Conservation (phyloP, 257 asterid species). For the Gynochthodes officinalis region DNA sequence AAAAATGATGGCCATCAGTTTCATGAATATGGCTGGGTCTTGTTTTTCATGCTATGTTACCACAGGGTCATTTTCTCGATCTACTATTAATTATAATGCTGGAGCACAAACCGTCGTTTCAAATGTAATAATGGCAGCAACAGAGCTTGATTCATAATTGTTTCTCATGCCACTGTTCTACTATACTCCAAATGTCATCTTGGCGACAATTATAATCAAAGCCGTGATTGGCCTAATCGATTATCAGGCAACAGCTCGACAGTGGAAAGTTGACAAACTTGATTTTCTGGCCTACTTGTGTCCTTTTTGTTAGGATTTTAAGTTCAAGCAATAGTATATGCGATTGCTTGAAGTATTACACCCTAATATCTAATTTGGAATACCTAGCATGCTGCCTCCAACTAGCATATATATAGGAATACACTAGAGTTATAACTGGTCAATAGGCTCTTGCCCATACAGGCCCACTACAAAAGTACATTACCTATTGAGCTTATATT, state of each 20-base stretch:
- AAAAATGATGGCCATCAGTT: slow-evolving; percentile 98
- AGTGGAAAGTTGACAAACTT: slow-evolving; percentile 94
- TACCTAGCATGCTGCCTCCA: too few relatives aligned
- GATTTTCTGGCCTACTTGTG: slow-evolving; percentile 82
- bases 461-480: too few relatives aligned
- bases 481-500: too few relatives aligned
- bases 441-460: too few relatives aligned
- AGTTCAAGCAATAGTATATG: slow-evolving; percentile 88
- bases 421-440: too few relatives aligned
- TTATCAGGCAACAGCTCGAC: slow-evolving; percentile 56
- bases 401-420: too few relatives aligned
- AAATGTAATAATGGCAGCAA: slow-evolving; percentile 74
- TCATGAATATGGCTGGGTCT: slow-evolving; percentile 98
- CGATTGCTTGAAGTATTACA: slow-evolving; percentile 87
- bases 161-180: slow-evolving; percentile 91
- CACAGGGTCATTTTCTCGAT: slow-evolving; percentile 96
- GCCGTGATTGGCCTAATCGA: slow-evolving; percentile 91
- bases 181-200: slow-evolving; percentile 78
- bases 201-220: slow-evolving; percentile 84
- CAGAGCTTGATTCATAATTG: slow-evolving; percentile 68
- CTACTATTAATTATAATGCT: slow-evolving; percentile 90
- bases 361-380: too few relatives aligned
- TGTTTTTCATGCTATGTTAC: slow-evolving; percentile 92
- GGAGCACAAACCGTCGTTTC: slow-evolving; percentile 85
- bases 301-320: slow-evolving; percentile 92